Percentiles rank a stretch among this genome's conserved stretches.
These are phyloP conservation scores for Yarrowia bubula DNA, from an alignment of 805 yeast genomes.

Conservation along the genomic window DNA sequence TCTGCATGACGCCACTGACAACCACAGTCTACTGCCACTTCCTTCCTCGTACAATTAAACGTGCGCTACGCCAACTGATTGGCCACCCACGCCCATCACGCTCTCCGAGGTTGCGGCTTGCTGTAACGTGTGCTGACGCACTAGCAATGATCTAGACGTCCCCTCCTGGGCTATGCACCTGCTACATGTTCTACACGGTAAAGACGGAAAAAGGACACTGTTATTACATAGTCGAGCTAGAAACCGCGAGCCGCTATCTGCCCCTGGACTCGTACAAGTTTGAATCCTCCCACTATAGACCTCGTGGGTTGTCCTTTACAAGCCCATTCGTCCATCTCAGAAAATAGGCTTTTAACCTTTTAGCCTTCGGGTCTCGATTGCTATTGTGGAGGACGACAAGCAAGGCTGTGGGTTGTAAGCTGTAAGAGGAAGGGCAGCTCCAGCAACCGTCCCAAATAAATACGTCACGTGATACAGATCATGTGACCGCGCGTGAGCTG, in stretches of 20 bases:
- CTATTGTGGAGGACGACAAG: neutral
- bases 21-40: neutral
- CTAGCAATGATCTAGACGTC: neutral
- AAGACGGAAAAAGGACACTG: too few relatives aligned
- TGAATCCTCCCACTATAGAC: neutral
- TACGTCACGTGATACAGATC: neutral
- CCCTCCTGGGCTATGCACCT: too few relatives aligned
- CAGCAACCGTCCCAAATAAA: neutral
- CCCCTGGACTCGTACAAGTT: neutral
- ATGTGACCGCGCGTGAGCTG: too few relatives aligned
- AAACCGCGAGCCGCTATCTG: neutral
- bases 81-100: neutral
- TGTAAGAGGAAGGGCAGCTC: neutral
- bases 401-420: too few relatives aligned
- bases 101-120: neutral
- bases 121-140: neutral
- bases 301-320: neutral
- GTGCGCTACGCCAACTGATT: neutral
- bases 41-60: neutral
- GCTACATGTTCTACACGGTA: too few relatives aligned
- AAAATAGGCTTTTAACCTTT: neutral
- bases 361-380: neutral
- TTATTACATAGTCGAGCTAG: too few relatives aligned
- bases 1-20: slow-evolving; percentile 17
- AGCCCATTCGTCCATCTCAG: neutral